Evolutionary conservation across 495 filamentous ascomycete species (phyloP), one percentile per base, ranked within the genome.

Genomic region (Pseudoneurospora amorphoporcata): DNA sequence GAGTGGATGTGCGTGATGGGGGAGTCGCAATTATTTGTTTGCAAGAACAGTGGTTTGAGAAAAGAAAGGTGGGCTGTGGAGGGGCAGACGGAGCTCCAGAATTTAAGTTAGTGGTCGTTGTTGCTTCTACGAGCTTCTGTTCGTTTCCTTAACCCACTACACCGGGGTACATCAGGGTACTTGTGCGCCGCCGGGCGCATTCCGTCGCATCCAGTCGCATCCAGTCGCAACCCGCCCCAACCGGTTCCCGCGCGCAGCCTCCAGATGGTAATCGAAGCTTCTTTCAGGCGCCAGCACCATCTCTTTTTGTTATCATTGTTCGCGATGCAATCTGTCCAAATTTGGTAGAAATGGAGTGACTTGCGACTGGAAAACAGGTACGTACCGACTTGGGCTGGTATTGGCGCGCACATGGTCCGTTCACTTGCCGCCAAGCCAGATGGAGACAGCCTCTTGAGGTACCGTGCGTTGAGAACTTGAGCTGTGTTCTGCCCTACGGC

Each of bases 71-170:
- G n/a, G 68, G 58, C 43, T 69, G 65, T 65, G 68, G 74, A 80
- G 77, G 79, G 78, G 78, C 76, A 76, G 77, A 73, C 71, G 71
- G 73, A 70, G 69, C 74, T 35, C 40, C 42, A 73, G 76, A 77
- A 77, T 81, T 80, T 80, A 79, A 81, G 74, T 74, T 70, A 72
- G 73, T 77, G 76, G 23, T 39, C 19, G 29, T 72, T 40, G 69
- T 78, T 65, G 23, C 53, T 81, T 81, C 79, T 72, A 81, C 72
- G 79, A 76, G 70, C 76, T 81, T 81, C 79, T 58, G 72, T 77
- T 42, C 53, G 76, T 75, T 81, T 81, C 79, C 72, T 68, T 45
- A 78, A 78, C 78, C 79, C 77, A 79, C 79, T 72, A 79, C 39
- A 7, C 42, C 29, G 65, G 68, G 77, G 79, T 80, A 80, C 78